Base-by-base conservation (phyloP, 2,329 filamentous ascomycete species). In the Sarocladium strictum region DNA sequence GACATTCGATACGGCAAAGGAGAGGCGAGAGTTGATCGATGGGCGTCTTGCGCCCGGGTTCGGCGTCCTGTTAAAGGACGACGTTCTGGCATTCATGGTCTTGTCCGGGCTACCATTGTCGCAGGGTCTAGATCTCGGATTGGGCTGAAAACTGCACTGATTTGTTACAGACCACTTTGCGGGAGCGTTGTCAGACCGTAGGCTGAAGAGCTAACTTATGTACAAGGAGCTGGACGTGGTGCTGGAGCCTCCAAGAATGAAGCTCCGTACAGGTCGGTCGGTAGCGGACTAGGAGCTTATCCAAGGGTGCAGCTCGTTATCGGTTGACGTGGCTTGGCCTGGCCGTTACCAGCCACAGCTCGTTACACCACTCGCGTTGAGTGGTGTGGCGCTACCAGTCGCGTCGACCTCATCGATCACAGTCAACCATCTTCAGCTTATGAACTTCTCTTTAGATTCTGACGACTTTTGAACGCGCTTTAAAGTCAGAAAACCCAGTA, bases 1-100 rank as follows among this genome's bases (percentile, higher is more conserved):
- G 57, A 76, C 78, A 58, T 72, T 80, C 54, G 85, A 87, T 55
- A 89, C 76, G 33, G 83, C 82, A 57, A 85, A 86, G 43, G 85
- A 85, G 51, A 90, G 75, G 57, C 88, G 80, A 60, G 83, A 84
- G 67, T 73, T 76, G 67, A 86, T 75, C 58, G 84, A 85, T 40
- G 79, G 71, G 64, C 81, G 76, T 57, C 73, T 74, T 64, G 60
- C 57, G 32, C 50, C 50, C 9, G 27, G 15, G 50, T 40, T 53
- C 12, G 54, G 56, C 37, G 57, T 49, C 23, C 57, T 56, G 52
- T 56, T 57, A 19, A 55, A 57, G 35, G 58, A 55, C 27, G 58
- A 57, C 65, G 79, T 69, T 72, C 69, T 67, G 57, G 70, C 68
- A 65, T 63, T 73, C 73, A 76, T 76, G 56, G 65, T 67, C 61